phyloP scores from a whole-genome alignment of 768 basidiomycete species.

The Pleurotus ostreatus region DNA sequence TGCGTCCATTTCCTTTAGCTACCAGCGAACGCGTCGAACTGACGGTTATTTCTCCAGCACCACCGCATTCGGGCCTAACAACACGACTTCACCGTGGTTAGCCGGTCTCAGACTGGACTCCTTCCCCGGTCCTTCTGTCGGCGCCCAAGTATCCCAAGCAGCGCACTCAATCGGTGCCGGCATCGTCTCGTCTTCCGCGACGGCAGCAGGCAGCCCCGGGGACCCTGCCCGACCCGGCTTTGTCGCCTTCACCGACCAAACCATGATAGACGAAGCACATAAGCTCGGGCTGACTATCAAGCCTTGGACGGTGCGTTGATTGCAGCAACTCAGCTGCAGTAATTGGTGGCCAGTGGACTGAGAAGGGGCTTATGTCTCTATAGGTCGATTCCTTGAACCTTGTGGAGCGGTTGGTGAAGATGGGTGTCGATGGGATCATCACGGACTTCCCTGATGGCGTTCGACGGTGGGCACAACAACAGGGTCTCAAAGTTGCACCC shows the following conservation, averaged over 20 bases:
- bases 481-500: slow-evolving; percentile 49
- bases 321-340: too few species aligned
- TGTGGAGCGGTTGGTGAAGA: slow-evolving; percentile 54
- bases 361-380: background rate
- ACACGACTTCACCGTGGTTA: slow-evolving; percentile 58
- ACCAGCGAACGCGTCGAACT: background rate
- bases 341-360: too few species aligned
- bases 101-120: slow-evolving; percentile 58
- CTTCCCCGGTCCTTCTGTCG: slow-evolving; percentile 55
- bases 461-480: slow-evolving; percentile 52
- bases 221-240: slow-evolving; percentile 44
- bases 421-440: slow-evolving; percentile 74
- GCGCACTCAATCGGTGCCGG: slow-evolving; percentile 61
- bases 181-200: slow-evolving; percentile 60
- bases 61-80: slow-evolving; percentile 35
- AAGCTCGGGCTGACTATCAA: slow-evolving; percentile 57
- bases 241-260: slow-evolving; percentile 56
- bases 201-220: slow-evolving; percentile 29
- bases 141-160: slow-evolving; percentile 61
- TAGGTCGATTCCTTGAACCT: slow-evolving; percentile 63
- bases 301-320: slow-evolving; percentile 65
- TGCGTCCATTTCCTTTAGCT: slow-evolving; percentile 26
- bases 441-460: slow-evolving; percentile 67
- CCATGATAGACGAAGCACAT: slow-evolving; percentile 69
- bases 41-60: slow-evolving; percentile 22